These are phyloP conservation scores for Calonectria pauciramosa DNA, from an alignment of 2,329 filamentous ascomycete species.

Conservation along the genomic window DNA sequence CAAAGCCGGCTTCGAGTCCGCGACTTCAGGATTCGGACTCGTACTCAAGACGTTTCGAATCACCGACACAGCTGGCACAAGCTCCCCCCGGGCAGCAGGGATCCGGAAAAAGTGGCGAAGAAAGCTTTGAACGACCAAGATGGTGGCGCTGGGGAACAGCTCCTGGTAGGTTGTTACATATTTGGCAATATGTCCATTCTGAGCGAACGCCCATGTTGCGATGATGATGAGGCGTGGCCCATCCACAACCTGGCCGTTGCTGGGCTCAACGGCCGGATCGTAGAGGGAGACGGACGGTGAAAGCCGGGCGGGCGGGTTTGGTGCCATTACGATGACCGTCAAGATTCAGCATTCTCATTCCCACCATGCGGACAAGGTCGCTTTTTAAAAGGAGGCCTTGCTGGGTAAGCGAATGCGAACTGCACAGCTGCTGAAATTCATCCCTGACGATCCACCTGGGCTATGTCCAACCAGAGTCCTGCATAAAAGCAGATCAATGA, in stretches of 20 bases:
- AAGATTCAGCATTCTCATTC: not conserved
- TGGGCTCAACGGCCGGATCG: not conserved
- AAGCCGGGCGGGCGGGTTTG: not conserved
- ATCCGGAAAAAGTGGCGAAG: slow-evolving; percentile 19
- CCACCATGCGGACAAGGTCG: not conserved
- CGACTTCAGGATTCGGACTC: not conserved
- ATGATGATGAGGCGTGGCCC: slow-evolving; percentile 11
- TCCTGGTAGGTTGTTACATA: slow-evolving; percentile 9
- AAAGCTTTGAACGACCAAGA: not conserved
- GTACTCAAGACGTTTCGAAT: not conserved
- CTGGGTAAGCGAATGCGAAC: not conserved
- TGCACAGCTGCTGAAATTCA: not conserved
- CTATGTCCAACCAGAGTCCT: not conserved
- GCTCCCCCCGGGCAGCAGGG: not conserved
- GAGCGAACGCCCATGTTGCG: slow-evolving; percentile 9
- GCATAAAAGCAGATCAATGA: not conserved
- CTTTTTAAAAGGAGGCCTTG: not conserved
- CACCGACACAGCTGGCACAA: not conserved
- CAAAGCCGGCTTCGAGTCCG: not conserved
- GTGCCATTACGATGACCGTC: not conserved
- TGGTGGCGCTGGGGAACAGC: not conserved
- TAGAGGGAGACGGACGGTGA: slow-evolving; percentile 13
- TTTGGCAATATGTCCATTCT: slow-evolving; percentile 15
- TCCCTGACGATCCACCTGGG: not conserved
- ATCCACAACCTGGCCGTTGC: not conserved